Evolutionary conservation across 1,139 yeast genomes (phyloP), one percentile per base, ranked within the genome.

Genomic region (Geotrichum candidum): DNA sequence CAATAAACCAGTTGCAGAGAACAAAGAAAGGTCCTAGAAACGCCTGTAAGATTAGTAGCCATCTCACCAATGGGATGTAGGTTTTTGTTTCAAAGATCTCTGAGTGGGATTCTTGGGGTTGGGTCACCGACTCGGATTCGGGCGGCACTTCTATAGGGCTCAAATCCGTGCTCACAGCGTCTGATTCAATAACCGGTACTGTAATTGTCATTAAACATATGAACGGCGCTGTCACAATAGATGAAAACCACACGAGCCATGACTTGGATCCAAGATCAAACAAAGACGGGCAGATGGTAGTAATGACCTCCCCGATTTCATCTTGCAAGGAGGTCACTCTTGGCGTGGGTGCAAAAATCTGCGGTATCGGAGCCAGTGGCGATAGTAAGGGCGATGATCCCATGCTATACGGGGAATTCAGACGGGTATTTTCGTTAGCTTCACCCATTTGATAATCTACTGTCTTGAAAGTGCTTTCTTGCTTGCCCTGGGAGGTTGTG

Each of bases 121-220:
- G 22, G 2, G 48, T 5, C 4, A 27, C 53, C 4, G 27, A 5
- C 7, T 22, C 46, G 7, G 58, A 48, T 15, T 46, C 50, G 18
- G 27, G 7, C n/a, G 15, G 7, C 23, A 23, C 18, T 18, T 10
- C 51, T 6, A 15, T 3, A 29, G 27, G 6, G 9, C 15, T 23
- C 1, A 38, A 22, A 15, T 61, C 65, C 7, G 63, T 59, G 9
- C 62, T 62, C 6, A 59, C 54, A 9, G 65, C 65, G 9, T 66
- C 68, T 10, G 68, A 68, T 35, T 72, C 73, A 51, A 76, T 70
- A 1, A 83, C 85, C 0, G 88, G 88, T 0, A 80, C 75, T 0
- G 85, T 77, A 3, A 81, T 48, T 25, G 82, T 75, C 25, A 84
- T 71, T 1, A 81, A 54, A 0, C 81, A 64, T 0, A 80, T 75